These are phyloP conservation scores for Sarocladium oryzae DNA, from an alignment of 2,329 filamentous ascomycete genomes.

Conservation along the genomic window DNA sequence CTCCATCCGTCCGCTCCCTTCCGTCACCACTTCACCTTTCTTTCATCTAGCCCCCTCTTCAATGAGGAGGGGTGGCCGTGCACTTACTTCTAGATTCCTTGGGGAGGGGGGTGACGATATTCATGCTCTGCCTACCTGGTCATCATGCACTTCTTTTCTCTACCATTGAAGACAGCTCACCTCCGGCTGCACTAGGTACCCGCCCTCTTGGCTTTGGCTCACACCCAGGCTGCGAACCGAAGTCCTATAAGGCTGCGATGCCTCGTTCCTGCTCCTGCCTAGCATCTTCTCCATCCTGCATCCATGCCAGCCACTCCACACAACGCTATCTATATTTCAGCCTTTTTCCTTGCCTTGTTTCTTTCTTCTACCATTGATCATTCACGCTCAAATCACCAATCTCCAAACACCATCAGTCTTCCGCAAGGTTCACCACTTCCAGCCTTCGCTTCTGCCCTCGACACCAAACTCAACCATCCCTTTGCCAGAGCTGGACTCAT, in stretches of 20 bases:
- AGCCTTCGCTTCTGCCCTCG: background rate
- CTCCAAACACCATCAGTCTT: background rate
- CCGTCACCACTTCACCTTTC: background rate
- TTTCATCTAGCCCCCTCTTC: background rate
- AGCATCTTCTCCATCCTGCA: constrained; percentile 11
- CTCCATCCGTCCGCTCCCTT: constrained; percentile 5
- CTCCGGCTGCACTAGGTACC: background rate
- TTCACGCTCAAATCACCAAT: background rate
- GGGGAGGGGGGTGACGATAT: constrained; percentile 2
- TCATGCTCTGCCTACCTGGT: background rate
- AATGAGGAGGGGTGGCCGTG: background rate
- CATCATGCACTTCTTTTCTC: background rate
- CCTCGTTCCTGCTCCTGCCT: constrained; percentile 29
- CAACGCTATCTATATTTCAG: constrained; percentile 6
- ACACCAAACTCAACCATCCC: background rate
- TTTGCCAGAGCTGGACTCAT: too few relatives aligned
- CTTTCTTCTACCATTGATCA: background rate
- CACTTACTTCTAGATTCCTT: background rate
- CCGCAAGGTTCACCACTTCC: background rate
- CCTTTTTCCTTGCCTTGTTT: constrained; percentile 8
- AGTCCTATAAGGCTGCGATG: constrained; percentile 49
- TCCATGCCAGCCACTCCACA: constrained; percentile 4
- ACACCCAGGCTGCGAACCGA: constrained; percentile 24
- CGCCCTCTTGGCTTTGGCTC: constrained; percentile 4
- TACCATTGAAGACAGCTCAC: background rate